phyloP scores from a whole-genome alignment of 1,284 basidiomycete species.

The Erythrobasidium hasegawianum region DNA sequence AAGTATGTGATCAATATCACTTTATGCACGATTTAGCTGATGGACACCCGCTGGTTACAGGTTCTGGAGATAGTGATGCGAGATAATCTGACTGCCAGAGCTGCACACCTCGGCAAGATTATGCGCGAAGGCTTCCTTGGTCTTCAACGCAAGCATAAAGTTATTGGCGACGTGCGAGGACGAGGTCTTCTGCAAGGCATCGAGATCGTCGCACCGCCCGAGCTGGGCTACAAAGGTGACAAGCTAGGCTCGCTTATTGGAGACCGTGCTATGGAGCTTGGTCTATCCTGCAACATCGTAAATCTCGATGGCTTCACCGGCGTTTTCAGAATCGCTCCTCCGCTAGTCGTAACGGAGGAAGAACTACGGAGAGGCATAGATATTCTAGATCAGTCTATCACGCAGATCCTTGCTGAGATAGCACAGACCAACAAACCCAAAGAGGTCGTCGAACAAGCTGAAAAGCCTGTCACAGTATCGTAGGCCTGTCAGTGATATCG shows the following conservation, averaged over 20 bases:
- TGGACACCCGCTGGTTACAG: not conserved
- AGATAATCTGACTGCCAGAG: slow-evolving; percentile 41
- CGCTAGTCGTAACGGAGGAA: slow-evolving; percentile 61
- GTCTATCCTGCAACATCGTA: slow-evolving; percentile 10
- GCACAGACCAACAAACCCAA: too few species aligned
- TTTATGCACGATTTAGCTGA: not conserved
- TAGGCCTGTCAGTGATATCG: too few species aligned
- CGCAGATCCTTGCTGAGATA: slow-evolving; percentile 13
- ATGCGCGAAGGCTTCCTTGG: slow-evolving; percentile 10
- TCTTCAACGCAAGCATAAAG: slow-evolving; percentile 14
- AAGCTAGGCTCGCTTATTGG: slow-evolving; percentile 37
- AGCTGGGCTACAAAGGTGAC: slow-evolving; percentile 6
- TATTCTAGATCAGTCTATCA: slow-evolving; percentile 61
- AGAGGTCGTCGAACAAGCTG: too few species aligned
- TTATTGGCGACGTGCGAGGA: slow-evolving; percentile 50
- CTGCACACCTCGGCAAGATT: slow-evolving; percentile 36
- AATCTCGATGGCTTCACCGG: slow-evolving; percentile 13
- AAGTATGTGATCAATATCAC: slow-evolving; percentile 4
- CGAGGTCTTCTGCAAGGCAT: slow-evolving; percentile 73
- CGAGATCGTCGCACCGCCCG: slow-evolving; percentile 43
- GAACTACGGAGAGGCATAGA: slow-evolving; percentile 60
- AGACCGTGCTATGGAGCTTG: slow-evolving; percentile 35
- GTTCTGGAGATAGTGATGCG: slow-evolving; percentile 35
- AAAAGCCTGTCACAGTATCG: too few species aligned
- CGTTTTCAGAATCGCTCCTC: slow-evolving; percentile 50